Evolutionary conservation across 192 early-diverging fungal species (phyloP).

Genomic region (Backusella luteola): DNA sequence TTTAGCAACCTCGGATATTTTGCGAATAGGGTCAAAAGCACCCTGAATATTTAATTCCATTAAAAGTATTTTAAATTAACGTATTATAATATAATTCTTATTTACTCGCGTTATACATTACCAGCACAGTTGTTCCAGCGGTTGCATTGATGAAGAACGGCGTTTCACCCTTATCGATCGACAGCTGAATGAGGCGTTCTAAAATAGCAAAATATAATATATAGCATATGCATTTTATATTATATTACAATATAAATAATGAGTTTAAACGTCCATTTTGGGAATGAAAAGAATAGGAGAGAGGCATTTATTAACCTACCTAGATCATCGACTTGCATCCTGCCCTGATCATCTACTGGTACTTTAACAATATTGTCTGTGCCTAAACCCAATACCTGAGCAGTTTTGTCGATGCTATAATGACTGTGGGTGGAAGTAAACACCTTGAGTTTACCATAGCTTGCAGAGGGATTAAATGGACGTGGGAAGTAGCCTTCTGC

Average conservation of each 20-base stretch:
- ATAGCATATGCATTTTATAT: neutral
- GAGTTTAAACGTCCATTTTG: neutral
- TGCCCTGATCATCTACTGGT: constrained; percentile 56
- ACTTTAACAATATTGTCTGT: constrained; percentile 65
- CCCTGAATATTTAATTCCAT: constrained; percentile 37
- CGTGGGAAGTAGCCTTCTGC: constrained; percentile 45
- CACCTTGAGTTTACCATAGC: constrained; percentile 48
- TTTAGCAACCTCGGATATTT: constrained; percentile 55
- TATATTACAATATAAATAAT: neutral
- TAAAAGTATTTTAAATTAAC: neutral
- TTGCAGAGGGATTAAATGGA: constrained; percentile 16
- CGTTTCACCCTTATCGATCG: constrained; percentile 42
- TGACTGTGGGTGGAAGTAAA: constrained; percentile 75
- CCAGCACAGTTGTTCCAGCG: constrained; percentile 80
- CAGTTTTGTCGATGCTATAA: constrained; percentile 75
- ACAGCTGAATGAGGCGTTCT: constrained; percentile 45
- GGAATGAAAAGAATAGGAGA: neutral
- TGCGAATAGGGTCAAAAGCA: constrained; percentile 71
- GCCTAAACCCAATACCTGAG: constrained; percentile 69
- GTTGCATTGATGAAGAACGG: constrained; percentile 86
- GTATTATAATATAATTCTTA: neutral
- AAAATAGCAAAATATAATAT: constrained; percentile 11
- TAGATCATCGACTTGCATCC: constrained; percentile 58
- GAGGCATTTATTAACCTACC: constrained; percentile 30
- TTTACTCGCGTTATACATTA: constrained; percentile 10